These are phyloP conservation scores for Inga leiocalycina DNA, from an alignment of 306 rosid species.

Conservation along the genomic window DNA sequence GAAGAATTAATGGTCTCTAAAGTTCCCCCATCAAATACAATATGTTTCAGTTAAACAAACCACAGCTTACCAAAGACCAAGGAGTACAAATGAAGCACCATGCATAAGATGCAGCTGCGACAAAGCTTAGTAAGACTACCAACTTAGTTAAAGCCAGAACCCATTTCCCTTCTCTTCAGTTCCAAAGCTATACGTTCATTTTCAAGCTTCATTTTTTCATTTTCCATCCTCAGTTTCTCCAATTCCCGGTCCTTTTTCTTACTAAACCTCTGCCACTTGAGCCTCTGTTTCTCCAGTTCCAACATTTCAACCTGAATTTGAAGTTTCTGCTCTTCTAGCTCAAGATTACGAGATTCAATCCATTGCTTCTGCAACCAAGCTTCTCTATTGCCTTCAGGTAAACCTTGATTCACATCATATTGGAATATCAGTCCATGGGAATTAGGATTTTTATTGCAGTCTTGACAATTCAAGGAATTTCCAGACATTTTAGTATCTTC, in stretches of 20 bases:
- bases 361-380: slow-evolving; percentile 73
- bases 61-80: slow-evolving; percentile 31
- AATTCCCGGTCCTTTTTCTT: slow-evolving; percentile 80
- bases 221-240: slow-evolving; percentile 81
- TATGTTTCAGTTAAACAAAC: slow-evolving; percentile 32
- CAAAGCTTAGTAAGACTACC: slow-evolving; percentile 28
- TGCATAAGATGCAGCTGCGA: slow-evolving; percentile 6
- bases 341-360: slow-evolving; percentile 67
- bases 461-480: slow-evolving; percentile 53
- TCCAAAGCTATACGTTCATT: slow-evolving; percentile 73
- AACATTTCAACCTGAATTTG: slow-evolving; percentile 74
- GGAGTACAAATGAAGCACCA: slow-evolving; percentile 14
- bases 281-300: slow-evolving; percentile 78
- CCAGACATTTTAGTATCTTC: slow-evolving; percentile 52
- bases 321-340: slow-evolving; percentile 82
- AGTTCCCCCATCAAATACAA: slow-evolving; percentile 36
- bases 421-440: slow-evolving; percentile 45
- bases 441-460: slow-evolving; percentile 50
- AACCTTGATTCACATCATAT: slow-evolving; percentile 53
- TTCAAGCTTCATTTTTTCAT: slow-evolving; percentile 86
- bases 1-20: slow-evolving; percentile 28
- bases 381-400: slow-evolving; percentile 57
- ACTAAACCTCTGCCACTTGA: slow-evolving; percentile 83
- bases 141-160: slow-evolving; percentile 53
- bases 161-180: slow-evolving; percentile 67